Percentiles rank a stretch among this genome's conserved stretches.
Evolutionary conservation across 768 basidiomycete genomes (phyloP).

Genomic region (Omphalotus guepiniiformis): DNA sequence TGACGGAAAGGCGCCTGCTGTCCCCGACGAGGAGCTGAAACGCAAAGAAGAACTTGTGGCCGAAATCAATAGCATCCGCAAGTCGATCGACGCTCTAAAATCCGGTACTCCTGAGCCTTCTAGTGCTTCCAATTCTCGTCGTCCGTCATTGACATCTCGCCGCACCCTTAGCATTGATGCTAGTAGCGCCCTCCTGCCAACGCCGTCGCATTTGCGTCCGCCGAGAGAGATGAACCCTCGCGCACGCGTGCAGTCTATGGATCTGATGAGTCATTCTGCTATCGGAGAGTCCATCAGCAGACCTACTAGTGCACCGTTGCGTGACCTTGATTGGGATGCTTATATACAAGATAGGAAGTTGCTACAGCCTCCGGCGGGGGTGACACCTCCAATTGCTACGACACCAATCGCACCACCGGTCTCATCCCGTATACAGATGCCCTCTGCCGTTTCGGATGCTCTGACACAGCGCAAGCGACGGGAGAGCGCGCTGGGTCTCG

Average conservation of each 20-base stretch:
- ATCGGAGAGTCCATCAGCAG: constrained; percentile 56
- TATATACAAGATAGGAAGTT: constrained; percentile 85
- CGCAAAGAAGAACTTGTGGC: constrained; percentile 67
- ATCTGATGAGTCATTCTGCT: constrained; percentile 45
- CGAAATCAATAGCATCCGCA: constrained; percentile 76
- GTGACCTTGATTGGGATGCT: constrained; percentile 79
- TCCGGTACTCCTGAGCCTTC: constrained; percentile 69
- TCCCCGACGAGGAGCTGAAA: constrained; percentile 51
- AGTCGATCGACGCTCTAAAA: constrained; percentile 73
- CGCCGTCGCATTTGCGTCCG: constrained; percentile 58
- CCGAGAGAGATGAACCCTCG: constrained; percentile 68
- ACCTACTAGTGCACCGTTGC: constrained; percentile 70
- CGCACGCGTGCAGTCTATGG: constrained; percentile 69
- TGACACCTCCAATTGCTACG: constrained; percentile 75
- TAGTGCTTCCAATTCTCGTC: constrained; percentile 55
- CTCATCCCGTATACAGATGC: constrained; percentile 46
- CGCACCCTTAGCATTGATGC: constrained; percentile 70
- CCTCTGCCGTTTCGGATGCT: constrained; percentile 74
- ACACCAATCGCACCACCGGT: constrained; percentile 34
- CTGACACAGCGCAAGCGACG: constrained; percentile 65
- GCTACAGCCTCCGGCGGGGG: constrained; percentile 76
- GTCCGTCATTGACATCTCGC: constrained; percentile 61
- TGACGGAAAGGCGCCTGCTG: constrained; percentile 30
- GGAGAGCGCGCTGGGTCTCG: constrained; percentile 59
- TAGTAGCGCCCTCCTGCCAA: constrained; percentile 42